These are phyloP conservation scores for Psilocybe mexicana DNA, from an alignment of 1,284 basidiomycete species.

Conservation along the genomic window DNA sequence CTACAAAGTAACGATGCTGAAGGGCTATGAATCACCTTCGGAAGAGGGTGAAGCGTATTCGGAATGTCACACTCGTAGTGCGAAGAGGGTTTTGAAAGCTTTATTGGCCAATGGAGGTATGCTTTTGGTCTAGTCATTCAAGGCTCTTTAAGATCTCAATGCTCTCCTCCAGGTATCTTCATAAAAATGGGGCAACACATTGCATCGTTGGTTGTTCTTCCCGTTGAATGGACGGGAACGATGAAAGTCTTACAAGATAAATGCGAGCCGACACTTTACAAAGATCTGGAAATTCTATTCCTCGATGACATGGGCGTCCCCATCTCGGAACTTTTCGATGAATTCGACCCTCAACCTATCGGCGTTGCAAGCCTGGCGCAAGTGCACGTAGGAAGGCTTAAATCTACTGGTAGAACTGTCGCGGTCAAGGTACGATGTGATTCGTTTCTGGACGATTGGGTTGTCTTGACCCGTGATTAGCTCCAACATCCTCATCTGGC, in stretches of 20 bases:
- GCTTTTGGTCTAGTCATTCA: not conserved
- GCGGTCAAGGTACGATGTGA: conserved; percentile 76
- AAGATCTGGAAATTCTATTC: conserved; percentile 71
- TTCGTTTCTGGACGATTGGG: not conserved
- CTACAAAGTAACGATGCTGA: conserved; percentile 80
- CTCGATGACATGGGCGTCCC: conserved; percentile 69
- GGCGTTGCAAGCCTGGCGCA: conserved; percentile 96
- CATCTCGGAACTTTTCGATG: conserved; percentile 69
- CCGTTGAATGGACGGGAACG: conserved; percentile 76
- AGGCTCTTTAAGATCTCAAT: not conserved
- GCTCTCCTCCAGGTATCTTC: conserved; percentile 63
- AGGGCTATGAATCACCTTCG: conserved; percentile 56
- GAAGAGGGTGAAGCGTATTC: conserved; percentile 62
- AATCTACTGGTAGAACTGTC: conserved; percentile 72
- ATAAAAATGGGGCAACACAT: conserved; percentile 95
- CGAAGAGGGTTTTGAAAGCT: conserved; percentile 73
- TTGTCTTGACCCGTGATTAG: conserved; percentile 31
- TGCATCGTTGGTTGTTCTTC: conserved; percentile 70
- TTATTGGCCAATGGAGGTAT: conserved; percentile 85
- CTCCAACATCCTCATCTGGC: conserved; percentile 94
- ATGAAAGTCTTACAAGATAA: conserved; percentile 81
- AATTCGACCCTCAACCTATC: conserved; percentile 89
- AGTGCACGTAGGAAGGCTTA: conserved; percentile 85
- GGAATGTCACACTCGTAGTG: conserved; percentile 81
- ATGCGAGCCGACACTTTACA: conserved; percentile 77